Evolutionary conservation across 495 filamentous ascomycete genomes (phyloP).

Genomic region (Terfezia claveryi): DNA sequence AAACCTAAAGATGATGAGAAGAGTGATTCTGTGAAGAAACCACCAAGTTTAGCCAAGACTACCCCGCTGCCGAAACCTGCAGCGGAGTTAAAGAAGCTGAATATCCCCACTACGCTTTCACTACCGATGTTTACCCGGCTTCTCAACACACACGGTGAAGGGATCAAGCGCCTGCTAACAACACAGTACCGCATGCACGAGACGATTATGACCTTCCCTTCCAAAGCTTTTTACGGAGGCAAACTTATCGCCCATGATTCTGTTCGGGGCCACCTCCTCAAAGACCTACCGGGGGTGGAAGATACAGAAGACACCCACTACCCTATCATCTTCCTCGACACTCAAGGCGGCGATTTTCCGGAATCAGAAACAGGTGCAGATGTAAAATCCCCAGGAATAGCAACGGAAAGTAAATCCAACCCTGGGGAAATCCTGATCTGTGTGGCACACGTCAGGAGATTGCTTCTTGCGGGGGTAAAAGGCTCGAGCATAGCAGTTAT

Average conservation of each 20-base stretch:
- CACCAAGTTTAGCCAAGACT: conserved; percentile 6
- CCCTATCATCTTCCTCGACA: conserved; percentile 85
- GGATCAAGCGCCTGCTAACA: conserved; percentile 85
- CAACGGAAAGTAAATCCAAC: conserved; percentile 80
- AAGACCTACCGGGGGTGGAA: conserved; percentile 56
- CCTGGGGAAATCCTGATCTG: conserved; percentile 74
- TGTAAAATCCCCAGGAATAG: conserved; percentile 20
- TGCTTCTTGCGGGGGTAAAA: conserved; percentile 57
- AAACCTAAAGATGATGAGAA: conserved; percentile 10
- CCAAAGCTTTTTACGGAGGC: conserved; percentile 62
- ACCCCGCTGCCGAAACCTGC: background rate
- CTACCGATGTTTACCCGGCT: conserved; percentile 81
- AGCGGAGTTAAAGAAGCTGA: background rate
- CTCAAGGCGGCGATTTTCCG: conserved; percentile 78
- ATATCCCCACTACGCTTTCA: conserved; percentile 39
- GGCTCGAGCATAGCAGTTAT: conserved; percentile 77
- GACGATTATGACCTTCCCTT: conserved; percentile 84
- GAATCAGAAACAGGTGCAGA: conserved; percentile 23
- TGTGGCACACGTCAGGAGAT: conserved; percentile 42
- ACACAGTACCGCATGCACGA: conserved; percentile 98
- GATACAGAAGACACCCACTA: conserved; percentile 74
- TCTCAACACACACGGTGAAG: conserved; percentile 54
- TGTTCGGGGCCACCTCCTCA: conserved; percentile 53
- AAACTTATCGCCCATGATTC: conserved; percentile 55
- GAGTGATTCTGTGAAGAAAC: background rate